phyloP scores from a whole-genome alignment of 1,139 yeast genomes.

The Debaryomycetaceae sp. region DNA sequence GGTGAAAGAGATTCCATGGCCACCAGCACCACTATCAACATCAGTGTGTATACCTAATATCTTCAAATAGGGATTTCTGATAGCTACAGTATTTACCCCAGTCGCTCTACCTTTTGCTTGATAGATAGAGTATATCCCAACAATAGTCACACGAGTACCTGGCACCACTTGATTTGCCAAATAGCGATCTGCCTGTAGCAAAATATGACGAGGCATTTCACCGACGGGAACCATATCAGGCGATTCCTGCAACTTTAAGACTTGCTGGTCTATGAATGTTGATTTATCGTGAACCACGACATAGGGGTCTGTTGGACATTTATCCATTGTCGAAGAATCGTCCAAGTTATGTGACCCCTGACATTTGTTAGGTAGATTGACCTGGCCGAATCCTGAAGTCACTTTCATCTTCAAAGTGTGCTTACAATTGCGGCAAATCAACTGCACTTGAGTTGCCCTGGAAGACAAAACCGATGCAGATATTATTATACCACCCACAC shows the following conservation, averaged over 20 bases:
- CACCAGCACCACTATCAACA: constrained; percentile 64
- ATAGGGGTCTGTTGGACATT: constrained; percentile 90
- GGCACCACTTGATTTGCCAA: constrained; percentile 90
- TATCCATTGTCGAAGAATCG: constrained; percentile 47
- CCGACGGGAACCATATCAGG: constrained; percentile 99
- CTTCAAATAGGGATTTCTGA: constrained; percentile 86
- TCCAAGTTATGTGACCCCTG: constrained; percentile 54
- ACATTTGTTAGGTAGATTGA: constrained; percentile 75
- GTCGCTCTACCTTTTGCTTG: constrained; percentile 51
- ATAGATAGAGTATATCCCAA: constrained; percentile 89
- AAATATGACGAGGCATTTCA: constrained; percentile 94
- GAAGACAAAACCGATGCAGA: constrained; percentile 88
- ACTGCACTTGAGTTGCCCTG: constrained; percentile 78
- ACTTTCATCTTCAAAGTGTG: constrained; percentile 69
- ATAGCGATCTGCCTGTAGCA: constrained; percentile 85
- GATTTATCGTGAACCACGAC: constrained; percentile 92
- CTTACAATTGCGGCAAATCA: constrained; percentile 86
- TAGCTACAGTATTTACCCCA: constrained; percentile 62
- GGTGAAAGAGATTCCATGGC: constrained; percentile 65
- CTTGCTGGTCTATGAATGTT: constrained; percentile 89
- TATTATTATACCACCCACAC: constrained; percentile 90
- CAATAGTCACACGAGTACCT: constrained; percentile 87
- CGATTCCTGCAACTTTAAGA: constrained; percentile 87
- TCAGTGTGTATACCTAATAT: constrained; percentile 86
- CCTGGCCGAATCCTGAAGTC: constrained; percentile 74